Evolutionary conservation across 345 rosid species (phyloP).

Genomic region (Rhodomyrtus tomentosa): DNA sequence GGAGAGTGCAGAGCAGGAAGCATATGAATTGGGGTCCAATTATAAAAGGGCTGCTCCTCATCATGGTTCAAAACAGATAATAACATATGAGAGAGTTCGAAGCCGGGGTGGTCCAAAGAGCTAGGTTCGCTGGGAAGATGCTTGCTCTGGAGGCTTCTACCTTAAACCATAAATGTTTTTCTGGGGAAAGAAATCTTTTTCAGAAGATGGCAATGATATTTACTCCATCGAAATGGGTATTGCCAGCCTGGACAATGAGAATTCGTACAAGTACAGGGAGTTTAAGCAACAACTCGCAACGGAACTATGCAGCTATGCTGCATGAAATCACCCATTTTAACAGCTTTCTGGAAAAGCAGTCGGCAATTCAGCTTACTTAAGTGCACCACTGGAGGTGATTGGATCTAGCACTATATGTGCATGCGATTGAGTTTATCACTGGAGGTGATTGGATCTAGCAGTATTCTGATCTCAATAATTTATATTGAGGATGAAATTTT

Average conservation of each 20-base stretch:
- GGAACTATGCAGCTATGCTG: neutral
- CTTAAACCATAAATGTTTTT: neutral
- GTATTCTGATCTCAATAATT: neutral
- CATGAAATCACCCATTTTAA: neutral
- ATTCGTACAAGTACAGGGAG: neutral
- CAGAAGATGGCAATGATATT: neutral
- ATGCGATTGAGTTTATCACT: neutral
- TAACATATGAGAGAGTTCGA: neutral
- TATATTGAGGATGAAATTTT: neutral
- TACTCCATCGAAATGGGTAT: neutral
- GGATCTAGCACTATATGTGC: neutral
- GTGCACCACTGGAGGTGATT: neutral
- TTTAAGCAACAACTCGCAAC: neutral
- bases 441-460: too few relatives aligned
- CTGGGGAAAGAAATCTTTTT: neutral
- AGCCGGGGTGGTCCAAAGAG: neutral
- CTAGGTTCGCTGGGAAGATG: neutral
- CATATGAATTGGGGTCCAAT: neutral
- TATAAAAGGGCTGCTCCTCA: neutral
- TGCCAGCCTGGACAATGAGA: neutral
- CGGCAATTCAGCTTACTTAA: neutral
- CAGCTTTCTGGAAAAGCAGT: neutral
- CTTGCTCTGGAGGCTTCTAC: neutral
- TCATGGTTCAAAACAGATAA: neutral
- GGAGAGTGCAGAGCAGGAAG: neutral